These are phyloP conservation scores for Hericium rajendrae DNA, from an alignment of 768 basidiomycete species.

Conservation along the genomic window DNA sequence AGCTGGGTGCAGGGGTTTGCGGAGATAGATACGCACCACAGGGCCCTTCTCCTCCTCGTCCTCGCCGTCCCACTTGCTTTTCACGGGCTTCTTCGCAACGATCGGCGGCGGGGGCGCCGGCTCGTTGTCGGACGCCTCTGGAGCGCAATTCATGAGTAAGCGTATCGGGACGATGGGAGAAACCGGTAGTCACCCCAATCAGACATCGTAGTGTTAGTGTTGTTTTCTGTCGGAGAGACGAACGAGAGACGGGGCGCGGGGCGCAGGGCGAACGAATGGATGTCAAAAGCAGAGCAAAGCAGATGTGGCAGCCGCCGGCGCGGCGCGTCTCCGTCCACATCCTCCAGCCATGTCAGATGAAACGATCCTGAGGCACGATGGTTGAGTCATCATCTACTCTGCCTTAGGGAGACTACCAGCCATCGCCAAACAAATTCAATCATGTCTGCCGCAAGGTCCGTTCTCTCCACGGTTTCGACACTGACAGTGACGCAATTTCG, in stretches of 20 bases:
- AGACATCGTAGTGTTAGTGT: constrained; percentile 6
- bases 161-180: neutral
- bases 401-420: too few relatives aligned
- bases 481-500: neutral
- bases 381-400: too few relatives aligned
- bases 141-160: neutral
- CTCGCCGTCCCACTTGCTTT: constrained; percentile 79
- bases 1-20: neutral
- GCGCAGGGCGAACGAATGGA: neutral
- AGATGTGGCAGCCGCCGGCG: neutral
- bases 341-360: neutral
- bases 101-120: constrained; percentile 6
- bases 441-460: neutral
- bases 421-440: neutral
- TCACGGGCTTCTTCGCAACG: constrained; percentile 15
- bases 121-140: constrained; percentile 12
- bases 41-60: constrained; percentile 79
- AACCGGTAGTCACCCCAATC: constrained; percentile 11
- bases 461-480: neutral
- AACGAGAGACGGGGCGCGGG: neutral
- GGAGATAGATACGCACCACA: constrained; percentile 43
- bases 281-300: neutral
- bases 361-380: too few relatives aligned
- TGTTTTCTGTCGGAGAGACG: neutral
- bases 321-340: neutral